A percentile compares a stretch with the other conserved stretches of the same genome.
Conservation (phyloP, 139 green algal genomes). For the Helicosporidium sp. region DNA sequence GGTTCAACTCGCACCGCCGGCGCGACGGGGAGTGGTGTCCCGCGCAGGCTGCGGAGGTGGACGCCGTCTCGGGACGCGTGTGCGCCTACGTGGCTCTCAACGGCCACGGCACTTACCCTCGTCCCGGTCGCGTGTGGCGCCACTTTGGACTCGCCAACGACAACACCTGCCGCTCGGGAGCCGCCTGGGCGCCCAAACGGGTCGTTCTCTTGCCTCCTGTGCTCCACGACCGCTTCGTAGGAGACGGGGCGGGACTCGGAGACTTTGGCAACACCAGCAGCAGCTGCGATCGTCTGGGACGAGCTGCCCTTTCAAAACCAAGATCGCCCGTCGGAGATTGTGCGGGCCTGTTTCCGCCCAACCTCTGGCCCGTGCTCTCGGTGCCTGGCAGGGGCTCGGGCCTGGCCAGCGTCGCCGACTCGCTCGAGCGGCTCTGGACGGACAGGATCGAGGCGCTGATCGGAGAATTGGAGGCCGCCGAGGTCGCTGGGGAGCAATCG, state of each 20-base stretch:
- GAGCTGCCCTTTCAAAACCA: too few species aligned
- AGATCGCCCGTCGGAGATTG: too few species aligned
- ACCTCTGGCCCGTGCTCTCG: too few species aligned
- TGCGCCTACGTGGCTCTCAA: conserved; percentile 18
- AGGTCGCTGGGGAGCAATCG: too few species aligned
- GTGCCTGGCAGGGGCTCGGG: too few species aligned
- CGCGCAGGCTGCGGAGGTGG: neutral
- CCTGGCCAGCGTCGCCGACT: too few species aligned
- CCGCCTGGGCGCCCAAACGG: conserved; percentile 1
- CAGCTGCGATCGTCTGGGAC: neutral
- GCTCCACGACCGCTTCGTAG: too few species aligned
- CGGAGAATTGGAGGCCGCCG: too few species aligned
- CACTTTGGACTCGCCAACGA: conserved; percentile 14
- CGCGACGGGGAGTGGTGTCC: conserved; percentile 27
- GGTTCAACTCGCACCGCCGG: conserved; percentile 30
- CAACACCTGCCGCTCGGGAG: neutral
- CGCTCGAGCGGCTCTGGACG: too few species aligned
- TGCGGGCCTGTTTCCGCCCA: too few species aligned
- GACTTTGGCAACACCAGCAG: too few species aligned
- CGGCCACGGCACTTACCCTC: conserved; percentile 30
- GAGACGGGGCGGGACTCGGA: neutral
- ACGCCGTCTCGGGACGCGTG: conserved; percentile 4
- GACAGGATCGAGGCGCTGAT: too few species aligned
- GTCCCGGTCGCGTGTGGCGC: conserved; percentile 1
- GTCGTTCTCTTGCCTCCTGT: conserved; percentile 11